Evolutionary conservation across 140 eudicot genomes (phyloP), one percentile per base, ranked within the genome.

Genomic region (Cichorium intybus): DNA sequence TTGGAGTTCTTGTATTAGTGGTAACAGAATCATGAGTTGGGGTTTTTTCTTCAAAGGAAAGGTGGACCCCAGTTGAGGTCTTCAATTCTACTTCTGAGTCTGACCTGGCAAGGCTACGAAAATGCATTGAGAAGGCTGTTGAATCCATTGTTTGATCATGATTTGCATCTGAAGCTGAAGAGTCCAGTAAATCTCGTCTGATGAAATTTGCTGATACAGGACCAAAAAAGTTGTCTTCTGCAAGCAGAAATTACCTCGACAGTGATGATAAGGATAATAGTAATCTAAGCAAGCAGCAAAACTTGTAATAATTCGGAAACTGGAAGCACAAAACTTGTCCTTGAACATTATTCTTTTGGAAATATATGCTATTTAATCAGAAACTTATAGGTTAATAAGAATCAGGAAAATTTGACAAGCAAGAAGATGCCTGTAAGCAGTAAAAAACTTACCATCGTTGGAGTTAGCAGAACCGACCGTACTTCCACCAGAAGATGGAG

Each of bases 141-240:
- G 99, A 93, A 76, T 93, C 99, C 99, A 88, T 83, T 0, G 97
- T 93, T 33, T 85, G 76, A 60, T 88, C 99, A 77, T 85, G 90
- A 71, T 79, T 72, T 27, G 80, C 95, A 31, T 88, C 93, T 23
- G 84, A 83, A 18, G 71, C 75, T 21, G 75, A 83, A 29, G 93
- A 83, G 68, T 81, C 95, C 8, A 80, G 80, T 56, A 84, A 54
- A 45, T 78, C 81, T 27, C 86, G 83, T 77, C 82, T 79, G 43
- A 93, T 85, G 28, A 93, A 88, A 60, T 73, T 79, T 43, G 90
- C 53, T 28, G 97, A 83, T 66, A 93, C 97, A 70, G 97, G 99
- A 39, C 99, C 99, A 62, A 88, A 93, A 54, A 81, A 88, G 24
- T 76, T 62, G 45, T 81, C 97, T 69, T 88, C 97, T 85, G 96